Evolutionary conservation across 306 rosid genomes (phyloP).

Genomic region (Luffa aegyptiaca): DNA sequence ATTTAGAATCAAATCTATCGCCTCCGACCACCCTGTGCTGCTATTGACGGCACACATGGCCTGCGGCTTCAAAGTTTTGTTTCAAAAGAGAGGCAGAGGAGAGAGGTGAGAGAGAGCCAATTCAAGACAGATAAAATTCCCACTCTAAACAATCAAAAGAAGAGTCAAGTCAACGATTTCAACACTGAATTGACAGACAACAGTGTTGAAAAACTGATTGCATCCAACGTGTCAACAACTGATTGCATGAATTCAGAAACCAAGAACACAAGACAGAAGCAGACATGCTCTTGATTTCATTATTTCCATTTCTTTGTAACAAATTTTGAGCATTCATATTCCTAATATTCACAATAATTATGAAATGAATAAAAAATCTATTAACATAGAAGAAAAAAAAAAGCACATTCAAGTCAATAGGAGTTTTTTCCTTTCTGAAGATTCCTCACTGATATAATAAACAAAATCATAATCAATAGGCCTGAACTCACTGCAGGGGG

Average conservation of each 20-base stretch:
- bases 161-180: not conserved
- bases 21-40: slow-evolving; percentile 36
- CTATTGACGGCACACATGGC: slow-evolving; percentile 87
- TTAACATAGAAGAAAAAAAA: not conserved
- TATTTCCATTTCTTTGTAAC: too few relatives aligned
- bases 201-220: not conserved
- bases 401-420: not conserved
- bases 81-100: slow-evolving; percentile 7
- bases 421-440: not conserved
- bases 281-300: not conserved
- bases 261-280: not conserved
- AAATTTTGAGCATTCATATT: not conserved
- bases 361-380: not conserved
- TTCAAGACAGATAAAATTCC: not conserved
- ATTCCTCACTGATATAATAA: not conserved
- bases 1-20: slow-evolving; percentile 36
- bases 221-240: not conserved
- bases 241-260: not conserved
- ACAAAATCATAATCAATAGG: not conserved
- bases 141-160: not conserved
- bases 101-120: slow-evolving; percentile 14
- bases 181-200: not conserved
- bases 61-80: slow-evolving; percentile 55
- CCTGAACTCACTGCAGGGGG: not conserved
- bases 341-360: not conserved